Base-by-base conservation (phyloP, 2,329 filamentous ascomycete genomes). In the Penicillium sp. region DNA sequence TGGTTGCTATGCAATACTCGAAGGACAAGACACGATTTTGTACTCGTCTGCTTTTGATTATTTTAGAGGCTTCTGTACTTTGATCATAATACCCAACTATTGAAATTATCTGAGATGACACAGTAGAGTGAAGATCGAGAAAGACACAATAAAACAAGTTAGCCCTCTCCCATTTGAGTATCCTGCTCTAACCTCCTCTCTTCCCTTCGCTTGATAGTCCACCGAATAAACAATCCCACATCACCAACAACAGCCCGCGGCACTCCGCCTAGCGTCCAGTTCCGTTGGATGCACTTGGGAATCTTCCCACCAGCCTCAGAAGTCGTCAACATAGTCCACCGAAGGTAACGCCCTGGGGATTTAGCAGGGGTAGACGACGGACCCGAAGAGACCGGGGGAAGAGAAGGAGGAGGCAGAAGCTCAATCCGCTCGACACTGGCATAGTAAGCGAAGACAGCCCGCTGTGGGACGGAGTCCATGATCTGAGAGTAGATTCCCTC, bases 291-390 rank as follows among this genome's bases (percentile, higher is more conserved):
- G 67, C 70, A 73, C 55, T 62, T 61, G 11, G 72, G 72, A 50
- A 74, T 74, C 25, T 61, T 66, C 4, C 72, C 72, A 10, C 69
- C 68, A 10, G 73, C 70, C 54, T 74, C 64, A 16, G 71, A 73
- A 10, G 69, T 69, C 7, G 72, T 75, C 4, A 69, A 71, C 71
- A 75, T 74, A 4, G 63, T 68, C 72, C 73, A 75, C 40, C 72
- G 66, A 25, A 65, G 56, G 7, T 28, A 38, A 65, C 43, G 49
- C 16, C 10, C 33, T 14, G 47, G n/a, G 11, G 10, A 26, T 1
- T 22, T 25, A 28, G 40, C 22, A 37, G 26, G 4, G 14, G 26
- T 11, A 38, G 42, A 25, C 16, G 40, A 9, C 5, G 8, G 22
- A 19, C 6, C 16, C 26, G 17, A 17, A 28, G 26, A 12, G 4